Conservation (phyloP, 768 basidiomycete genomes). For the Pleurotus tuoliensis region DNA sequence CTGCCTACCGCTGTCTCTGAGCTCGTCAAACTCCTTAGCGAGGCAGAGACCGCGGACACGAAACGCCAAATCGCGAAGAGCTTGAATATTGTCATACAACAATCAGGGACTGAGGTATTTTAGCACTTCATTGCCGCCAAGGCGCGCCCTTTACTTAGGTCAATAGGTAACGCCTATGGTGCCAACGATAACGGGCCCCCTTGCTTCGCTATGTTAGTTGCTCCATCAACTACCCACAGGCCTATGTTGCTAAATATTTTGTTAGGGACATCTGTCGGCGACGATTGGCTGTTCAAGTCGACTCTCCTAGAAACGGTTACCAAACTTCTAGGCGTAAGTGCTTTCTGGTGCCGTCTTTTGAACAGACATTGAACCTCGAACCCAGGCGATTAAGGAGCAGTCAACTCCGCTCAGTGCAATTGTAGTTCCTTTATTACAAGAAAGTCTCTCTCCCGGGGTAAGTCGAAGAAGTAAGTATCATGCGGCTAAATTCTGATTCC, state of each 20-base stretch:
- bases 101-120: constrained; percentile 36
- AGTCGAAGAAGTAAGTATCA: constrained; percentile 12
- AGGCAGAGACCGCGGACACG: constrained; percentile 73
- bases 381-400: constrained; percentile 62
- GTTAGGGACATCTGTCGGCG: constrained; percentile 63
- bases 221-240: background rate
- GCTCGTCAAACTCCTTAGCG: constrained; percentile 64
- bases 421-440: constrained; percentile 60
- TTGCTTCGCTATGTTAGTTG: constrained; percentile 71
- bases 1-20: constrained; percentile 57
- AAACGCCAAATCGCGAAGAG: constrained; percentile 70
- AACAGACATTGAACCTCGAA: background rate
- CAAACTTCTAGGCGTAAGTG: constrained; percentile 61
- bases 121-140: background rate
- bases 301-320: constrained; percentile 67
- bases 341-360: background rate
- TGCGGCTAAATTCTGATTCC: background rate
- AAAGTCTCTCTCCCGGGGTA: constrained; percentile 58
- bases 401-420: constrained; percentile 52
- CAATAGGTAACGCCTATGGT: constrained; percentile 67
- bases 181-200: constrained; percentile 52
- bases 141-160: background rate
- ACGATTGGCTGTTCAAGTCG: constrained; percentile 70
- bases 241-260: constrained; percentile 10
- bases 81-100: constrained; percentile 67